phyloP scores from a whole-genome alignment of 2,329 filamentous ascomycete species.

The Rhinocladiella similis region DNA sequence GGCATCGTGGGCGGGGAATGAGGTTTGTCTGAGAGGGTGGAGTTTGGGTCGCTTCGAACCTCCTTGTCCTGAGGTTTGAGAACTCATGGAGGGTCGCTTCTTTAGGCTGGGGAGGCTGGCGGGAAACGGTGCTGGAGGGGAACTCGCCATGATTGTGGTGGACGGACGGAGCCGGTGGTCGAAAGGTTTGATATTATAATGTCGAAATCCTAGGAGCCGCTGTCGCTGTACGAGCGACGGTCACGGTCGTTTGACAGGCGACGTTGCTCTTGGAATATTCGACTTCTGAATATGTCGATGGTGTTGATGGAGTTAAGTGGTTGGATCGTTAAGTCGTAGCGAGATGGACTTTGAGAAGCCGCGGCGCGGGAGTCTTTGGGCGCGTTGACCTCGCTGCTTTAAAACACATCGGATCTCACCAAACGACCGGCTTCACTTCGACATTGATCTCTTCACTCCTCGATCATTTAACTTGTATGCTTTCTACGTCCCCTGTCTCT shows the following conservation, averaged over 20 bases:
- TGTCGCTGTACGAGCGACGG: too few species aligned
- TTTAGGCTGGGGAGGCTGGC: constrained; percentile 34
- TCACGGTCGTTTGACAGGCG: too few species aligned
- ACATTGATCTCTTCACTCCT: too few species aligned
- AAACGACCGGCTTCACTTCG: too few species aligned
- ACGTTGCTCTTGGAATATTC: too few species aligned
- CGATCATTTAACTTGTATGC: too few species aligned
- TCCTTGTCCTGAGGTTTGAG: constrained; percentile 36
- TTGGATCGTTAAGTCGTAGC: neutral
- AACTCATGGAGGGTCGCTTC: constrained; percentile 45
- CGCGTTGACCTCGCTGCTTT: neutral
- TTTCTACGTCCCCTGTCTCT: too few species aligned
- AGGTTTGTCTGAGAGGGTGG: constrained; percentile 50
- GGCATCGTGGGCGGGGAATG: constrained; percentile 38
- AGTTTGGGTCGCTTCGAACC: constrained; percentile 32
- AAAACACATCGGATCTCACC: neutral
- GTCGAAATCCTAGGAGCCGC: too few species aligned
- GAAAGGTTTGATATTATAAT: neutral
- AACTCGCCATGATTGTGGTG: constrained; percentile 24
- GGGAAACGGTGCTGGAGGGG: constrained; percentile 27
- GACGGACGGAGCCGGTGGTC: neutral
- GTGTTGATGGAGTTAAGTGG: neutral
- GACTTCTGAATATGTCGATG: too few species aligned
- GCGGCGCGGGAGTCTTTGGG: neutral
- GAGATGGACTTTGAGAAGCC: neutral